These are phyloP conservation scores for Mangifera indica DNA, from an alignment of 345 rosid genomes.

Conservation along the genomic window DNA sequence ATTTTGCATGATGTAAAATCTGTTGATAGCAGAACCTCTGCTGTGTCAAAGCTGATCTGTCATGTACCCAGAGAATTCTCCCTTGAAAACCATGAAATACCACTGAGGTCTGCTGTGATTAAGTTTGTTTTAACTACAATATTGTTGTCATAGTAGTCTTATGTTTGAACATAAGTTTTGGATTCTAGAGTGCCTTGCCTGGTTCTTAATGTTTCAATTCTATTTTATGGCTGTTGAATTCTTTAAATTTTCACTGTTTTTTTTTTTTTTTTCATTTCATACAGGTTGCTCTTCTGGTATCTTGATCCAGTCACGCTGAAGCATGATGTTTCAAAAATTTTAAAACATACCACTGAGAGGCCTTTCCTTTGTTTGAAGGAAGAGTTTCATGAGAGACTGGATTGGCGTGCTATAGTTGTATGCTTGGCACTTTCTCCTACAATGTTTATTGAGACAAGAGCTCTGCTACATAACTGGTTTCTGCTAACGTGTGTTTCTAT, in stretches of 20 bases:
- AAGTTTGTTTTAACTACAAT: constrained; percentile 6
- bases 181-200: not conserved
- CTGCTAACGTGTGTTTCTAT: constrained; percentile 58
- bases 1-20: constrained; percentile 25
- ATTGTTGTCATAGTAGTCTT: not conserved
- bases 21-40: constrained; percentile 27
- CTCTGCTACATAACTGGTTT: constrained; percentile 72
- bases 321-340: constrained; percentile 54
- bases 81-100: constrained; percentile 37
- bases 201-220: not conserved
- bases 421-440: constrained; percentile 58
- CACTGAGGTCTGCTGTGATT: constrained; percentile 50
- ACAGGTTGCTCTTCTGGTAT: constrained; percentile 73
- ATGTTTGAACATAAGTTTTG: not conserved
- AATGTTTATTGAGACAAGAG: constrained; percentile 48
- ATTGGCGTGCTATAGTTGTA: constrained; percentile 46
- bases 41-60: constrained; percentile 41
- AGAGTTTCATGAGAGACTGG: constrained; percentile 53
- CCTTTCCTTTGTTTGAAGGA: constrained; percentile 64
- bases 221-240: not conserved
- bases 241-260: not conserved
- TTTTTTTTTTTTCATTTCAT: not conserved
- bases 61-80: constrained; percentile 44
- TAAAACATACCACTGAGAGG: constrained; percentile 49
- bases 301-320: constrained; percentile 59